Percentiles rank a stretch among this genome's conserved stretches.
phyloP scores from a whole-genome alignment of 495 filamentous ascomycete species.

The Acidomyces sp. region DNA sequence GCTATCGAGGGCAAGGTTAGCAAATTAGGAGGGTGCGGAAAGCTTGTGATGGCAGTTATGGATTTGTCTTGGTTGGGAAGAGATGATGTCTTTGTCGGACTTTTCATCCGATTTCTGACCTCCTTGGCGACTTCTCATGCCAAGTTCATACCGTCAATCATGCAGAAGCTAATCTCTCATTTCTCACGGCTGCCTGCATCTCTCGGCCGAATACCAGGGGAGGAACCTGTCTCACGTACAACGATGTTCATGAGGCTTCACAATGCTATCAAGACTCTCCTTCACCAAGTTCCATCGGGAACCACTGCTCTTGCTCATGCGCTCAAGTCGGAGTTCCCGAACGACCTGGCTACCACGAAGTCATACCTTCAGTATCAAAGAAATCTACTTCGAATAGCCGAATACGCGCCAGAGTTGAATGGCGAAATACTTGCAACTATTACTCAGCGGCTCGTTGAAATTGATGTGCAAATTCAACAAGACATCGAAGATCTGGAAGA shows the following conservation, averaged over 20 bases:
- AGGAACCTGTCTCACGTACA: slow-evolving; percentile 10
- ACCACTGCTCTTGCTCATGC: slow-evolving; percentile 5
- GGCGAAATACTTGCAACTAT: slow-evolving; percentile 72
- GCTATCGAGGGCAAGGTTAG: slow-evolving; percentile 64
- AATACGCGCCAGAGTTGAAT: slow-evolving; percentile 67
- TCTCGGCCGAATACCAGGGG: slow-evolving; percentile 15
- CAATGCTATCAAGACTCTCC: slow-evolving; percentile 8
- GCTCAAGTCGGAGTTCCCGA: slow-evolving; percentile 12
- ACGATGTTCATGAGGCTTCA: slow-evolving; percentile 17
- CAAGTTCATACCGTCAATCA: slow-evolving; percentile 46
- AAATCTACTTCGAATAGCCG: slow-evolving; percentile 50
- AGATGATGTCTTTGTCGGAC: slow-evolving; percentile 63
- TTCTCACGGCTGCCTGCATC: slow-evolving; percentile 38
- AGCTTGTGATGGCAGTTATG: slow-evolving; percentile 59
- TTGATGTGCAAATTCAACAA: slow-evolving; percentile 86
- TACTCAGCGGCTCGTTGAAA: slow-evolving; percentile 71
- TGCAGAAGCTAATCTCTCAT: slow-evolving; percentile 67
- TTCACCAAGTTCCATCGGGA: slow-evolving; percentile 16
- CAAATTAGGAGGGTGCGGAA: slow-evolving; percentile 56
- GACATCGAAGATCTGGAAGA: slow-evolving; percentile 80
- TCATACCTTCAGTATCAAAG: slow-evolving; percentile 20
- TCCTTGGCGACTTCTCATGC: slow-evolving; percentile 69
- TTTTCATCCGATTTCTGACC: slow-evolving; percentile 68
- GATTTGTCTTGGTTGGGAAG: slow-evolving; percentile 72
- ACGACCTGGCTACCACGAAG: slow-evolving; percentile 11